Base-by-base conservation (phyloP, 2,329 filamentous ascomycete species). In the Dactylonectria macrodidyma region DNA sequence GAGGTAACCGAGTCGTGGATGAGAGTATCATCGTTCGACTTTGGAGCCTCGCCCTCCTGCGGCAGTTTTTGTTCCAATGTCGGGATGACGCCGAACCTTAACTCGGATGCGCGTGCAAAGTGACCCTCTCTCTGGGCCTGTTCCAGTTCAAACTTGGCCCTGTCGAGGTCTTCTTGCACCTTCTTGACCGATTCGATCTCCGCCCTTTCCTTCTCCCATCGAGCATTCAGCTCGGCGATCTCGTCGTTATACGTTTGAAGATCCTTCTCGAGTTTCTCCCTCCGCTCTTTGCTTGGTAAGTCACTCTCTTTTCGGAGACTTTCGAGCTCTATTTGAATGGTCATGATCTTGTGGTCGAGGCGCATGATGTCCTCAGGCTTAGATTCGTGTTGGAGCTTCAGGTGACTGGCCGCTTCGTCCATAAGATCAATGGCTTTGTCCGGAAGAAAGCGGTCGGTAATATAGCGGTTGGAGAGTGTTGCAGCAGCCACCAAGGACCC, bases 391-490 rank as follows among this genome's bases (percentile, higher is more conserved):
- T 98, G 95, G 36, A 98, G 83, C 51, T 97, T 91, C 10, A 98
- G 84, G 24, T 95, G 94, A 67, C 93, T 97, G 1, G 95, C 95
- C 10, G 96, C 96, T 82, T 98, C 96, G 72, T 98, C 96, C 80
- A 99, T 96, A 16, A 98, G 82, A 79, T 98, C 96, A 70, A 99
- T 98, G 3, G 96, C 96, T 80, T 98, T 98, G 81, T 99, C 96
- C 0, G 96, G 96, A 1, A 98, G 85, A 81, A 97, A 98, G 2
- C 96, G 92, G 78, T 98, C 95, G 14, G 95, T 98, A 73, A 99
- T 96, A 80, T 98, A 99, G 59, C 96, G 92, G 77, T 98, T 98
- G 70, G 93, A 96, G 78, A 97, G 93, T 0, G 94, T 93, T 2
- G 95, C 95, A 2, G 96, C 95, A 2, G 96, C 95, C 14, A 99